Evolutionary conservation across 2,329 filamentous ascomycete species (phyloP).

Genomic region (Fusarium pseudoanthophilum): DNA sequence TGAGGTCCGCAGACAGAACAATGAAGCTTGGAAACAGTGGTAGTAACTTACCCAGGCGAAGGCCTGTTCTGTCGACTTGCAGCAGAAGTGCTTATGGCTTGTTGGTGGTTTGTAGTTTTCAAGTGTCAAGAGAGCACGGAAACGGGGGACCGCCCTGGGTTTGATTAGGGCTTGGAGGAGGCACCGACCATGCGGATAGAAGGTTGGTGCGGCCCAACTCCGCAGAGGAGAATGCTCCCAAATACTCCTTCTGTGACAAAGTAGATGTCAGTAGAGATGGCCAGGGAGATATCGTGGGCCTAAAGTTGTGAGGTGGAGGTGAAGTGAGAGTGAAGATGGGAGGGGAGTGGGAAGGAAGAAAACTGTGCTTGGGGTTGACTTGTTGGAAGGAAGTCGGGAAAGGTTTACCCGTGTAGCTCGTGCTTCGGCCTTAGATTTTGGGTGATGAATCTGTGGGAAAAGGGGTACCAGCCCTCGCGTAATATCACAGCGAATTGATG

Average conservation of each 20-base stretch:
- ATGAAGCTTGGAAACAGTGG: too few species aligned
- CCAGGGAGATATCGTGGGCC: neutral
- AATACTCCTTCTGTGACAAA: too few species aligned
- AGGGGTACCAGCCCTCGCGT: neutral
- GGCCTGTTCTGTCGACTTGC: too few species aligned
- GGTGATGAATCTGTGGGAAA: neutral
- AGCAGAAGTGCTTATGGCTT: too few species aligned
- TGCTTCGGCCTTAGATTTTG: neutral
- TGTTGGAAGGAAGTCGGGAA: neutral
- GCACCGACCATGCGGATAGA: neutral
- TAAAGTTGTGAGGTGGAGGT: neutral
- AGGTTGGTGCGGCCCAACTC: neutral
- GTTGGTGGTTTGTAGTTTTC: neutral
- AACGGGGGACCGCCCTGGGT: neutral
- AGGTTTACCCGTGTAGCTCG: neutral
- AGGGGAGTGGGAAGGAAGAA: neutral
- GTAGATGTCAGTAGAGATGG: neutral
- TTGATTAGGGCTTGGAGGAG: neutral
- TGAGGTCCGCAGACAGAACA: neutral
- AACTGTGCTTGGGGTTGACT: neutral
- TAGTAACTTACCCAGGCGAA: neutral
- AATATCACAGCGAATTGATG: neutral
- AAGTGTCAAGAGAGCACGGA: neutral
- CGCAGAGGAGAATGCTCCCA: neutral
- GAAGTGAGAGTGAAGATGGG: neutral